These are phyloP conservation scores for Filosporella fistucella DNA, from an alignment of 495 filamentous ascomycete species.

Conservation along the genomic window DNA sequence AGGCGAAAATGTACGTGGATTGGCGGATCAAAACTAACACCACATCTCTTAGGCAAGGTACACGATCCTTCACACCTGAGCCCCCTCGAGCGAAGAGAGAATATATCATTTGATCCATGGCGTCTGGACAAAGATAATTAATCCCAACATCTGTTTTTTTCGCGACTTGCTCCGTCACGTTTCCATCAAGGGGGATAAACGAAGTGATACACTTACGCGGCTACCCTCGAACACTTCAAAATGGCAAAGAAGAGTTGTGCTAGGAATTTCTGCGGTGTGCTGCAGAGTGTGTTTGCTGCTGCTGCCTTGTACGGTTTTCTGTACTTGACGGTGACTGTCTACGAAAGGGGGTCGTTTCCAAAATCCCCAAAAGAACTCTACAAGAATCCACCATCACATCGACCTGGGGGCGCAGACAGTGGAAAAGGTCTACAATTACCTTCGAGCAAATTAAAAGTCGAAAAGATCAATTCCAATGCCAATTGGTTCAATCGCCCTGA, in stretches of 20 bases:
- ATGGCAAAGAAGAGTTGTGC: slow-evolving; percentile 25
- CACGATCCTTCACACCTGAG: slow-evolving; percentile 7
- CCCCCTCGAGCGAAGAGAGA: not conserved
- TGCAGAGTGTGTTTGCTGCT: slow-evolving; percentile 35
- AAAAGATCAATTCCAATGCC: slow-evolving; percentile 35
- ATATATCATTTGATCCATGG: slow-evolving; percentile 14
- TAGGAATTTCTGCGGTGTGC: slow-evolving; percentile 26
- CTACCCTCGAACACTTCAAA: too few relatives aligned
- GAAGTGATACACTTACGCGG: not conserved
- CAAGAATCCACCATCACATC: slow-evolving; percentile 21
- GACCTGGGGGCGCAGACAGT: slow-evolving; percentile 19
- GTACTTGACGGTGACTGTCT: slow-evolving; percentile 27
- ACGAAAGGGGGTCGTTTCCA: slow-evolving; percentile 28
- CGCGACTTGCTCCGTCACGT: not conserved
- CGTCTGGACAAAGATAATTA: slow-evolving; percentile 19
- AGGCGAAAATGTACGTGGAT: not conserved
- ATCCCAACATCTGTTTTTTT: slow-evolving; percentile 6
- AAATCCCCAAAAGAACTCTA: slow-evolving; percentile 17
- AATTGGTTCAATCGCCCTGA: slow-evolving; percentile 45
- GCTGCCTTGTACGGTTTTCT: slow-evolving; percentile 27
- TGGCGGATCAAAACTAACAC: slow-evolving; percentile 14
- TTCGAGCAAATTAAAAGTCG: slow-evolving; percentile 16
- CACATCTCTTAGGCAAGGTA: slow-evolving; percentile 11
- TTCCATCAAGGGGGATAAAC: not conserved
- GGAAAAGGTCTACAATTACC: slow-evolving; percentile 8